Percentiles rank a stretch among this genome's conserved stretches.
Evolutionary conservation across 2,329 filamentous ascomycete species (phyloP).

Genomic region (Apiospora malaysiana): DNA sequence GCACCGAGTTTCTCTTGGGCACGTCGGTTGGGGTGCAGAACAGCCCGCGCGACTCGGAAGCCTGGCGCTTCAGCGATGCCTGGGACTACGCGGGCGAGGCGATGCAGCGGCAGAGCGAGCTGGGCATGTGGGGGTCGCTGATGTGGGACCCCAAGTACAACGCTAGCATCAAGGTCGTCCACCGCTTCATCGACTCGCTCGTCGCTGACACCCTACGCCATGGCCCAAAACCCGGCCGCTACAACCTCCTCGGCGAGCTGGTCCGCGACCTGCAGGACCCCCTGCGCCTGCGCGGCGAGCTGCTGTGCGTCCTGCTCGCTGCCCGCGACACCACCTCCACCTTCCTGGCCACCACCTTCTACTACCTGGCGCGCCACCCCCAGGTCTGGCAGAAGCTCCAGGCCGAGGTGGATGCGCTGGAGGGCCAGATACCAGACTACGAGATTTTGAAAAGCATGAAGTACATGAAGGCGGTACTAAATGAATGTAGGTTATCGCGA

Average conservation of each 20-base stretch:
- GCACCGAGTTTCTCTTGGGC: slow-evolving; percentile 68
- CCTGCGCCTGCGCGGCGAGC: slow-evolving; percentile 47
- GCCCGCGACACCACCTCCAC: slow-evolving; percentile 64
- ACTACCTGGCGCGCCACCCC: slow-evolving; percentile 50
- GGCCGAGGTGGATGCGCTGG: slow-evolving; percentile 47
- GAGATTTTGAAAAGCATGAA: slow-evolving; percentile 62
- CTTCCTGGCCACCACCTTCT: slow-evolving; percentile 55
- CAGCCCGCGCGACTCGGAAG: slow-evolving; percentile 38
- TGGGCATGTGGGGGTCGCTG: slow-evolving; percentile 29
- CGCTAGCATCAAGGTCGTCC: slow-evolving; percentile 46
- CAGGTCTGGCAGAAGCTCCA: slow-evolving; percentile 52
- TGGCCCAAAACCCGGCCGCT: neutral
- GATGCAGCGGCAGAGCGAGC: slow-evolving; percentile 49
- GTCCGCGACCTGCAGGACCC: slow-evolving; percentile 33
- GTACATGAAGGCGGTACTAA: slow-evolving; percentile 53
- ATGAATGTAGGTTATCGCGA: neutral
- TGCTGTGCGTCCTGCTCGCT: slow-evolving; percentile 60
- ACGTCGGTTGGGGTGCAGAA: slow-evolving; percentile 48
- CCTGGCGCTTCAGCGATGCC: neutral
- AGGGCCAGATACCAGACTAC: slow-evolving; percentile 52
- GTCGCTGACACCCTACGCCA: slow-evolving; percentile 53
- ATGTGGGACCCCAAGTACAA: slow-evolving; percentile 37
- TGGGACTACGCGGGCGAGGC: slow-evolving; percentile 33
- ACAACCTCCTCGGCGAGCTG: slow-evolving; percentile 47
- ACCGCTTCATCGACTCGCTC: slow-evolving; percentile 46